Evolutionary conservation across 2,329 filamentous ascomycete species (phyloP).

Genomic region (Penicillium sp.): DNA sequence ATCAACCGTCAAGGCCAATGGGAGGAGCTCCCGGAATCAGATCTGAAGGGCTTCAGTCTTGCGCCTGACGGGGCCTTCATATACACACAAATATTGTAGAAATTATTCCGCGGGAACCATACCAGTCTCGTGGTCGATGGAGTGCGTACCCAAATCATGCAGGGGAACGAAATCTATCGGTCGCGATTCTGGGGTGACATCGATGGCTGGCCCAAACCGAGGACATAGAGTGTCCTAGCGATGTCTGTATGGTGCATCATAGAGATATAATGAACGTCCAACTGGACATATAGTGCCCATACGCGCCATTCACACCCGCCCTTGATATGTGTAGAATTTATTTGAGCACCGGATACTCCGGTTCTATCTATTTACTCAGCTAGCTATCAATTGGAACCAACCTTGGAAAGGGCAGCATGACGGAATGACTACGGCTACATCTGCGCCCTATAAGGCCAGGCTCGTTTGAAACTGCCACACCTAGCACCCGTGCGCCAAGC

Average conservation of each 20-base stretch:
- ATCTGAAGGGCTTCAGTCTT: slow-evolving; percentile 26
- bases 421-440: neutral
- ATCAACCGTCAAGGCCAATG: slow-evolving; percentile 13
- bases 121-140: slow-evolving; percentile 12
- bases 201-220: slow-evolving; percentile 28
- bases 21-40: slow-evolving; percentile 20
- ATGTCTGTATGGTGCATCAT: neutral
- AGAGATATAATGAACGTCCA: neutral
- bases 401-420: no score
- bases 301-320: neutral
- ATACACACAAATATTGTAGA: slow-evolving; percentile 1
- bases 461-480: neutral
- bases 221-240: neutral
- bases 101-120: neutral
- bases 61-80: slow-evolving; percentile 17
- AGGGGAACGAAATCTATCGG: slow-evolving; percentile 29
- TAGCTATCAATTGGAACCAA: neutral
- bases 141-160: slow-evolving; percentile 17
- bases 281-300: neutral
- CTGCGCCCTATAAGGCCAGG: neutral
- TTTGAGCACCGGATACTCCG: neutral
- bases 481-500: neutral
- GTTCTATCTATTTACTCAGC: neutral
- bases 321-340: neutral
- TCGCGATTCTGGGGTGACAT: slow-evolving; percentile 28